Evolutionary conservation across 257 asterid species (phyloP), one percentile per base, ranked within the genome.

Genomic region (Marsdenia floribunda): DNA sequence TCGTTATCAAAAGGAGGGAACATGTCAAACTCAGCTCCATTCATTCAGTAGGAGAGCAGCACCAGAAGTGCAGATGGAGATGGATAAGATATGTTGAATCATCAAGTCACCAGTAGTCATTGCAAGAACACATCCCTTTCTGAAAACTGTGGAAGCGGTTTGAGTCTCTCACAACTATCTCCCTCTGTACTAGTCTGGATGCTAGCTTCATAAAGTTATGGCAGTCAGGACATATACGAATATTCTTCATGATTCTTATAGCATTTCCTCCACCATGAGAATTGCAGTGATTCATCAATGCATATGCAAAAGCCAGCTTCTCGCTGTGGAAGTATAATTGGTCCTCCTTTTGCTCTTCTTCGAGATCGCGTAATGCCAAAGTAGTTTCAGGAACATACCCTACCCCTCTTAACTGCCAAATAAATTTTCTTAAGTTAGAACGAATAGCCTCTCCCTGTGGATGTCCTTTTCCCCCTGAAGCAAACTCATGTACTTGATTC

Each of bases 281-380:
- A 44, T 59, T 49, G 46, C 76, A 77, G 21, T 49, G 75, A 82
- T 78, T 78, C 96, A 86, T 88, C 86, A 93, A 78, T 59, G 87
- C 88, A 82, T 83, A 89, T 42, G 80, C 91, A 84, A 93, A 76
- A 19, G 97, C 97, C 78, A 90, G 84, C 90, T 93, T 93, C 84
- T 93, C 98, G 68, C 98, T 89, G 82, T 93, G 98, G 79, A 80
- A 85, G 85, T 87, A 87, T 71, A 93, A 61, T 64, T 90, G 97
- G 89, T 93, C 98, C 88, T 89, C 97, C 69, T 88, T 93, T 21
- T 89, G 96, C 89, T 92, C 97, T 61, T 93, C 98, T 78, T 93
- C 97, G 13, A 89, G 84, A 71, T 93, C 98, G 72, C 85, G 84
- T 76, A 89, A 80, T 4, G 88, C 91, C 59, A 82, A 77, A 71